Conservation (phyloP, 1,284 basidiomycete genomes). For the Sanguinoderma infundibulare region DNA sequence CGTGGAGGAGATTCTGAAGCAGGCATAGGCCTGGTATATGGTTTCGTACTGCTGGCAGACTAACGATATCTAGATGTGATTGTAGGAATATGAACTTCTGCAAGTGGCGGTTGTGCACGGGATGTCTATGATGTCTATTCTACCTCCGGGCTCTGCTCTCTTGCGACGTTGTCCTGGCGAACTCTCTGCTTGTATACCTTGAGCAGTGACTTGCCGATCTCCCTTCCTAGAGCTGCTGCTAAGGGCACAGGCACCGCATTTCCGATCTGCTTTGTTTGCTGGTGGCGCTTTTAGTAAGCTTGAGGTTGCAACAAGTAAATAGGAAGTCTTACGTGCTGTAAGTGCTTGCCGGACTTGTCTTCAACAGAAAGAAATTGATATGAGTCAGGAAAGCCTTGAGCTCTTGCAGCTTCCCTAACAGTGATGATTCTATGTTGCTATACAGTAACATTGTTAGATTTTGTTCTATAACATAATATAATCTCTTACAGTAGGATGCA, state of each 20-base stretch:
- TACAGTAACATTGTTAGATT: not conserved
- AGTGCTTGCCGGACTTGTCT: constrained; percentile 35
- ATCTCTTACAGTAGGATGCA: constrained; percentile 62
- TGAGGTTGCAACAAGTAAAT: not conserved
- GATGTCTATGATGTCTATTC: constrained; percentile 21
- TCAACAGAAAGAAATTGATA: constrained; percentile 61
- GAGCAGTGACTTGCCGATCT: constrained; percentile 54
- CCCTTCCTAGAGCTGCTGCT: constrained; percentile 62
- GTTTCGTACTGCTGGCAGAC: not conserved
- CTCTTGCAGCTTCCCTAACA: constrained; percentile 67
- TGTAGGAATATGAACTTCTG: too few species aligned
- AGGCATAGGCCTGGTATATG: not conserved
- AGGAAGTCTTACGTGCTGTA: constrained; percentile 51
- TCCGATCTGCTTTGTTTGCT: constrained; percentile 75
- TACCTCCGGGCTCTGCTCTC: constrained; percentile 46
- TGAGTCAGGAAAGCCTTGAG: constrained; percentile 73
- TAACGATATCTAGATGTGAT: too few species aligned
- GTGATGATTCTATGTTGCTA: constrained; percentile 71
- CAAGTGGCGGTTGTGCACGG: too few species aligned
- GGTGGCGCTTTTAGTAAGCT: not conserved
- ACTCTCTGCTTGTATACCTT: constrained; percentile 41
- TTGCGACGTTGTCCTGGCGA: constrained; percentile 40
- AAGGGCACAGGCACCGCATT: constrained; percentile 76
- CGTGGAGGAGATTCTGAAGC: constrained; percentile 75
- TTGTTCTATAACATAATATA: constrained; percentile 1